Evolutionary conservation across 2,329 filamentous ascomycete species (phyloP).

Genomic region (Calonectria naviculata): DNA sequence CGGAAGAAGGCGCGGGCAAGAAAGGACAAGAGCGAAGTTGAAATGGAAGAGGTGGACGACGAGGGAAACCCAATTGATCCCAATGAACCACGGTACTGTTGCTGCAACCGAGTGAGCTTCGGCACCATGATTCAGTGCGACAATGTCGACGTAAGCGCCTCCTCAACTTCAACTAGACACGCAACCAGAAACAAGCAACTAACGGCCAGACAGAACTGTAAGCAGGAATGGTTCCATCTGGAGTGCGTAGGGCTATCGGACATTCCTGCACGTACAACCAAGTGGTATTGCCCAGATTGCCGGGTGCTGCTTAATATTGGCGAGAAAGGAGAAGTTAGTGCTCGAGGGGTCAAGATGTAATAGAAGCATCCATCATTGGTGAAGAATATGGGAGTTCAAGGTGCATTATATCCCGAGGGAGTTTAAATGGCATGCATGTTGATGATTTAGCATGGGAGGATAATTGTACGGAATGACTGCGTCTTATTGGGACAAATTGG

Average conservation of each 20-base stretch:
- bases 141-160: constrained; percentile 74
- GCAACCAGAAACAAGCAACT: constrained; percentile 25
- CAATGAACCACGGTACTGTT: constrained; percentile 80
- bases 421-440: background rate
- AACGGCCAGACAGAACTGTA: constrained; percentile 67
- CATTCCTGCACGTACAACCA: constrained; percentile 77
- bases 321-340: constrained; percentile 71
- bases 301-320: constrained; percentile 71
- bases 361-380: background rate
- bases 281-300: constrained; percentile 89
- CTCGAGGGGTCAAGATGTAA: constrained; percentile 63
- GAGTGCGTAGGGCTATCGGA: constrained; percentile 77
- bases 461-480: background rate
- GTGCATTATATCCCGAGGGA: constrained; percentile 6
- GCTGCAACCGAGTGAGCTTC: constrained; percentile 83
- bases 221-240: constrained; percentile 88
- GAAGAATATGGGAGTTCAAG: constrained; percentile 18
- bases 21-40: constrained; percentile 58
- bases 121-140: constrained; percentile 88
- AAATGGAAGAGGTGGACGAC: constrained; percentile 72
- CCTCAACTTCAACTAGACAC: constrained; percentile 18
- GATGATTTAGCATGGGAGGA: background rate
- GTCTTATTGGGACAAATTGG: background rate
- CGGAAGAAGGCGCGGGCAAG: constrained; percentile 70
- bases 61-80: constrained; percentile 79